phyloP scores from a whole-genome alignment of 331 rosid species.

The Arachis monticola region DNA sequence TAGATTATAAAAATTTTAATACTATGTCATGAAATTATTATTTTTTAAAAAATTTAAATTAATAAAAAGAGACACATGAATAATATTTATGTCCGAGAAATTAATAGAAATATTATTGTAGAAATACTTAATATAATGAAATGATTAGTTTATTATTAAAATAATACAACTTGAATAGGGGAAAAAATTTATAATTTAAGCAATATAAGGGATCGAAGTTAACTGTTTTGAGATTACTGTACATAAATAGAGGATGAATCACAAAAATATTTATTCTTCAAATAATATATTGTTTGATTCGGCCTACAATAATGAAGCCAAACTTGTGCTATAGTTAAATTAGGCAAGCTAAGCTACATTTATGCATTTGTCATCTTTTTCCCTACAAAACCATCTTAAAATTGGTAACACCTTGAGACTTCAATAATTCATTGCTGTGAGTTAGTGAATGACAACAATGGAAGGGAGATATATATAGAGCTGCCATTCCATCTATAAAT shows the following conservation, averaged over 20 bases:
- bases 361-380: conserved; percentile 19
- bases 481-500: conserved; percentile 19
- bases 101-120: too few relatives aligned
- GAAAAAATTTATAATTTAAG: neutral
- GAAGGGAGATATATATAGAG: neutral
- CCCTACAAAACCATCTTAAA: neutral
- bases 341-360: neutral
- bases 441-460: neutral
- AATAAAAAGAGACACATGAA: too few relatives aligned
- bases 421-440: neutral
- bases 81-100: too few relatives aligned
- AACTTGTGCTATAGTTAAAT: neutral
- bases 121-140: neutral
- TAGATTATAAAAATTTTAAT: too few relatives aligned
- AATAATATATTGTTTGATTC: neutral
- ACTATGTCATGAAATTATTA: too few relatives aligned
- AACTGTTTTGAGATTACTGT: neutral
- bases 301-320: conserved; percentile 9
- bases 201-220: neutral
- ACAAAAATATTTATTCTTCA: neutral
- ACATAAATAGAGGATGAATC: neutral
- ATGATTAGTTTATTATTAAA: neutral
- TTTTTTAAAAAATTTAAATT: too few relatives aligned
- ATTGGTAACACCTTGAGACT: neutral
- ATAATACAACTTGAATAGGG: neutral